phyloP scores from a whole-genome alignment of 129 eudicot genomes.

The Flaveria brownii region DNA sequence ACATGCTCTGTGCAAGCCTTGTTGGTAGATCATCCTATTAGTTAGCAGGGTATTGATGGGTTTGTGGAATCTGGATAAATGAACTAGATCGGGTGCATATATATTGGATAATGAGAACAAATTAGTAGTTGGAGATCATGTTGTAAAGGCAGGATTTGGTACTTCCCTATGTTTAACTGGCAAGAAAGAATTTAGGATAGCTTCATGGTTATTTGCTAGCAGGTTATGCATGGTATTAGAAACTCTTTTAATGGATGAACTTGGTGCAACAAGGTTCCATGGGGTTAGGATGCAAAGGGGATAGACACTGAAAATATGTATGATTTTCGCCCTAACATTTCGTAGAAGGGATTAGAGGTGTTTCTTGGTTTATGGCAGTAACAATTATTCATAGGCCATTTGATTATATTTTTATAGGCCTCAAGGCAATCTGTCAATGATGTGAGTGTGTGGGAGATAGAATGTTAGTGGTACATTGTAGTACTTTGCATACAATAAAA shows the following conservation, averaged over 20 bases:
- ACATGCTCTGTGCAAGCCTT: too few species aligned
- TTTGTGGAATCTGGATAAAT: too few species aligned
- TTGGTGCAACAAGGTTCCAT: not conserved
- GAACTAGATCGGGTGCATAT: not conserved
- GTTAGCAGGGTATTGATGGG: too few species aligned
- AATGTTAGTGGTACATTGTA: too few species aligned
- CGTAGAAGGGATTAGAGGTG: not conserved
- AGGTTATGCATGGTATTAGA: not conserved
- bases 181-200: not conserved
- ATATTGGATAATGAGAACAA: not conserved
- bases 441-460: too few species aligned
- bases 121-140: not conserved
- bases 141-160: not conserved
- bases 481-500: not conserved
- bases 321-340: not conserved
- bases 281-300: not conserved
- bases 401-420: too few species aligned
- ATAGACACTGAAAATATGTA: not conserved
- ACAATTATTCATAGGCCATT: not conserved
- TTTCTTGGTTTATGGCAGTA: not conserved
- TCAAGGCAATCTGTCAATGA: too few species aligned
- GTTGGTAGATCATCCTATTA: too few species aligned
- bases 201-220: not conserved
- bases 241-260: not conserved
- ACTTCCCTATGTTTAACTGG: too few species aligned